Percentiles rank a stretch among this genome's conserved stretches.
phyloP scores from a whole-genome alignment of 2,329 filamentous ascomycete species.

The Pezicula radicicola region DNA sequence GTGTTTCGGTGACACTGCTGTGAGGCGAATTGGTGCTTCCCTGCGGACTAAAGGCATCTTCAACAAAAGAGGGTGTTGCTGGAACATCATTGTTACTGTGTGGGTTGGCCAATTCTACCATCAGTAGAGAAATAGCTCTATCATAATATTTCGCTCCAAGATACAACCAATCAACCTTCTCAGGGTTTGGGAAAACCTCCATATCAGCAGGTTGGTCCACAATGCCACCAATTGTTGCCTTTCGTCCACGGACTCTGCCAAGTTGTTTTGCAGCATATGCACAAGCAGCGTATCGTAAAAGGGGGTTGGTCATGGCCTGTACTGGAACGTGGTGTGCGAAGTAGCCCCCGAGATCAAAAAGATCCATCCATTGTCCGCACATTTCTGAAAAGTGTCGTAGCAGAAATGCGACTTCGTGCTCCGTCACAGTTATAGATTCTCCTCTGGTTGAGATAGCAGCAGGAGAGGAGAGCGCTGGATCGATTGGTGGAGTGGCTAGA shows the following conservation, averaged over 20 bases:
- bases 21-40: conserved; percentile 20
- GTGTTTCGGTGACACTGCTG: conserved; percentile 17
- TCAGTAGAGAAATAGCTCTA: conserved; percentile 48
- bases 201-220: conserved; percentile 44
- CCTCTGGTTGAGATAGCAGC: conserved; percentile 1
- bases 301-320: conserved; percentile 45
- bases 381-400: conserved; percentile 58
- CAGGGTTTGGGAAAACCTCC: conserved; percentile 45
- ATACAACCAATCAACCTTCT: conserved; percentile 52
- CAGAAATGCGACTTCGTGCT: conserved; percentile 58
- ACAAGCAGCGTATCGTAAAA: conserved; percentile 51
- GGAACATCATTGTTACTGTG: conserved; percentile 15
- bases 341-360: conserved; percentile 53
- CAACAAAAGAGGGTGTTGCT: conserved; percentile 28
- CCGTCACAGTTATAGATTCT: conserved; percentile 31
- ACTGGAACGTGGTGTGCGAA: conserved; percentile 59
- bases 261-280: conserved; percentile 62
- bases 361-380: conserved; percentile 57
- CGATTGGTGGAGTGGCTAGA: conserved; percentile 37
- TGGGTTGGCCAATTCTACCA: conserved; percentile 31
- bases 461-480: conserved; percentile 30
- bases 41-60: conserved; percentile 18
- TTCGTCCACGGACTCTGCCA: conserved; percentile 48
- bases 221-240: conserved; percentile 46
- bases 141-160: conserved; percentile 61